Evolutionary conservation across 768 basidiomycete species (phyloP).

Genomic region (Dacryopinax spathularia): DNA sequence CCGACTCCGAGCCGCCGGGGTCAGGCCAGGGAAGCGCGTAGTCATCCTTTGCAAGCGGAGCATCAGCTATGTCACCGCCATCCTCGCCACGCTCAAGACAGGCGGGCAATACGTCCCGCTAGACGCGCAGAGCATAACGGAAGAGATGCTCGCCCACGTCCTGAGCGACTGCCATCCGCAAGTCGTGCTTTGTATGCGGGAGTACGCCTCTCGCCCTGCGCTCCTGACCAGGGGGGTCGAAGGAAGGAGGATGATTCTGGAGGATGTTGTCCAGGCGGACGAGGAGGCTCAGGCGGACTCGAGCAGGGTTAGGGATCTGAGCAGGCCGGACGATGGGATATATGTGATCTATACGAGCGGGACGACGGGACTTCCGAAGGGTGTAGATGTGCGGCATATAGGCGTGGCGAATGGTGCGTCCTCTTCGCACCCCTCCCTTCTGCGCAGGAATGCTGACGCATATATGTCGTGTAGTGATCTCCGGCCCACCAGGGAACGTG

Average conservation of each 20-base stretch:
- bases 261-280: conserved; percentile 6
- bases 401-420: conserved; percentile 45
- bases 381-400: conserved; percentile 43
- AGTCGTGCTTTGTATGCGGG: conserved; percentile 31
- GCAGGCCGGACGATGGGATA: conserved; percentile 27
- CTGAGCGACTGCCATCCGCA: conserved; percentile 33
- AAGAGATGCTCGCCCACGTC: conserved; percentile 39
- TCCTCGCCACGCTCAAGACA: conserved; percentile 42
- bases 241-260: neutral
- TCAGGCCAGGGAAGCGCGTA: conserved; percentile 37
- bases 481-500: conserved; percentile 39
- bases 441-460: neutral
- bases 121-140: conserved; percentile 44
- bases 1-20: conserved; percentile 30
- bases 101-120: conserved; percentile 47
- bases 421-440: too few species aligned
- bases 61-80: conserved; percentile 38
- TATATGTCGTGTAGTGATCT: conserved; percentile 28
- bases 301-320: conserved; percentile 27
- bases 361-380: conserved; percentile 46
- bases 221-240: conserved; percentile 6
- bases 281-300: conserved; percentile 14
- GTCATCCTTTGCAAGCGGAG: conserved; percentile 43
- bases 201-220: conserved; percentile 28
- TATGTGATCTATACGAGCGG: conserved; percentile 49